A percentile compares a stretch with the other conserved stretches of the same genome.
These are phyloP conservation scores for Parasitella parasitica DNA, from an alignment of 371 early-diverging fungal species.

Conservation along the genomic window DNA sequence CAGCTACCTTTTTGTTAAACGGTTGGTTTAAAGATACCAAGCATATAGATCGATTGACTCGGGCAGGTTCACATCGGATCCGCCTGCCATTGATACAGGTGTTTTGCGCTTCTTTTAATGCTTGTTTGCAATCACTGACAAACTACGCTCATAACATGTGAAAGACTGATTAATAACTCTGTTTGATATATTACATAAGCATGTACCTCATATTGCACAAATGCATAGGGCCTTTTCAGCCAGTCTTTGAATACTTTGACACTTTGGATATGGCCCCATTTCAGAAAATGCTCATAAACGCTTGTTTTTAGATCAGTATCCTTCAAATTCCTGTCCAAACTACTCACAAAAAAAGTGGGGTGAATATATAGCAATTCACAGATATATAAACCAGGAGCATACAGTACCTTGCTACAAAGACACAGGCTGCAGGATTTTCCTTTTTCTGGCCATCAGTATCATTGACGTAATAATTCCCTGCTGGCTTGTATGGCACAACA, in stretches of 20 bases:
- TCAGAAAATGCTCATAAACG: constrained; percentile 63
- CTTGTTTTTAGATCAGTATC: constrained; percentile 54
- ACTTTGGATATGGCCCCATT: constrained; percentile 70
- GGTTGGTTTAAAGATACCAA: constrained; percentile 50
- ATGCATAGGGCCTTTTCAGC: constrained; percentile 80
- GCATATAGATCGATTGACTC: constrained; percentile 81
- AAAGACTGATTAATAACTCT: background rate
- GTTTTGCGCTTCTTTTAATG: constrained; percentile 69
- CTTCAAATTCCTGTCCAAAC: constrained; percentile 12
- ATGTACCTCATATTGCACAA: constrained; percentile 77
- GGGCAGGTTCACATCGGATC: constrained; percentile 83
- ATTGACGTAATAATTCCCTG: background rate
- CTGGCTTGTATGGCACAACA: background rate
- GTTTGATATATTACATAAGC: background rate
- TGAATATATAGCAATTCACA: background rate
- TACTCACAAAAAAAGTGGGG: too few species aligned
- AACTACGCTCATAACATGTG: background rate
- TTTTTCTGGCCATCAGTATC: constrained; percentile 8
- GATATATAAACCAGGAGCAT: too few species aligned
- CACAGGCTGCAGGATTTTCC: constrained; percentile 50
- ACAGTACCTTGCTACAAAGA: constrained; percentile 59
- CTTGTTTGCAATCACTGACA: constrained; percentile 58
- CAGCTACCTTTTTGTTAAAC: constrained; percentile 42
- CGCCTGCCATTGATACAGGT: constrained; percentile 69
- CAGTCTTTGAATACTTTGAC: constrained; percentile 83